Base-by-base conservation (phyloP, 306 rosid species). In the Prunus kanzakura region DNA sequence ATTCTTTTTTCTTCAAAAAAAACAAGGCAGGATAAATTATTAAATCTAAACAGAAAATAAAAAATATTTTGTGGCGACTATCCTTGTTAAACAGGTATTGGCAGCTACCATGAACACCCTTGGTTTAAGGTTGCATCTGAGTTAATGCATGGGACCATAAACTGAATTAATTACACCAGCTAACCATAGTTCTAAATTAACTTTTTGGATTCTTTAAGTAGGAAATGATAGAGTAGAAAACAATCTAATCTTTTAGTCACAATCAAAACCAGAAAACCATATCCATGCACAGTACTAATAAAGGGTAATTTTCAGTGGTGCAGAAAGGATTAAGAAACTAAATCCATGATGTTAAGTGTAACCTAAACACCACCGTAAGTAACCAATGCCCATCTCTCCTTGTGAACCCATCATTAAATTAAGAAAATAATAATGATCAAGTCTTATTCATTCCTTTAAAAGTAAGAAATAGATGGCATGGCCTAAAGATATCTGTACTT, bases 381-480 rank as follows among this genome's bases (percentile, higher is more conserved):
- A 12, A 58, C 27, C 32, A 58, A 58, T 14, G 27, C 27, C 27
- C 6, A 11, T 58, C 32, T 12, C 35, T 23, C 14, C 6, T 23
- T 0, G 64, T 58, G 18, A 25, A 27, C 19, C 8, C 27, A 13
- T 58, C 19, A 11, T 18, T 11, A 51, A 30, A 62, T 29, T 11
- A 19, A 15, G 32, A 35, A 32, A 71, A 54, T 30, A 32, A 32
- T 3, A 7, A 71, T 60, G 6, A 69, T 69, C 1, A 45, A 25
- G 25, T 49, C 16, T 55, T 22, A 30, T 22, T 72, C 23, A 72
- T 57, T 72, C 67, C 35, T 73, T 23, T 23, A 57, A 46, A 43
- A 64, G 67, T 25, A 23, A 58, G 41, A 58, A 58, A 72, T 23
- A 56, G 65, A 72, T 56, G n/a, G 75, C 18, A 55, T 4, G 52